A percentile compares a stretch with the other conserved stretches of the same genome.
Evolutionary conservation across 139 green algal genomes (phyloP).

Genomic region (Pleodorina starrii): DNA sequence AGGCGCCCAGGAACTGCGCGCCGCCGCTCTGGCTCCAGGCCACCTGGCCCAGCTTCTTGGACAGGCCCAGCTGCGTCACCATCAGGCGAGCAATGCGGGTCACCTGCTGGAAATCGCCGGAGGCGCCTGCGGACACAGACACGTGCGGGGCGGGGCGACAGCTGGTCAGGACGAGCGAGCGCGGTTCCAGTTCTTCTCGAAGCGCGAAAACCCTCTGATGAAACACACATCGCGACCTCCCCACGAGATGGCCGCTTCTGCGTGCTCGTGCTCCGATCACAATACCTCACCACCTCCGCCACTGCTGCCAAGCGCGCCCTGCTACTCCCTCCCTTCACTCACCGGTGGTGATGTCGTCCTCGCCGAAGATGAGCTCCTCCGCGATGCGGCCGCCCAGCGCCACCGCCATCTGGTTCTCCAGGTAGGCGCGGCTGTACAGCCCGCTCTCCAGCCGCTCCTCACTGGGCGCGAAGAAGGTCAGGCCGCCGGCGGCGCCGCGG

Average conservation of each 20-base stretch:
- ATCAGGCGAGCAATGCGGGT: slow-evolving; percentile 90
- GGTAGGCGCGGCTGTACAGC: slow-evolving; percentile 90
- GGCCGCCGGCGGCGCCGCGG: slow-evolving; percentile 92
- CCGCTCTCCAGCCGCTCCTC: slow-evolving; percentile 93
- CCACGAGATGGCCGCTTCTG: no score
- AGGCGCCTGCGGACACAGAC: slow-evolving; percentile 52
- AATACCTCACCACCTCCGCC: no score
- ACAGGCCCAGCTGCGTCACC: slow-evolving; percentile 96
- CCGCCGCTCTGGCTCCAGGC: slow-evolving; percentile 79
- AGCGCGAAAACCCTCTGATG: no score
- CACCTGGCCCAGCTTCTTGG: slow-evolving; percentile 94
- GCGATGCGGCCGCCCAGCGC: slow-evolving; percentile 95
- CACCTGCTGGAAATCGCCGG: slow-evolving; percentile 92
- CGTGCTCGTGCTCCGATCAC: no score
- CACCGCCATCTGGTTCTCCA: slow-evolving; percentile 96
- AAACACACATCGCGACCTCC: no score
- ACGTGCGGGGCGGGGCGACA: not conserved
- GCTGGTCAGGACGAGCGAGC: no score
- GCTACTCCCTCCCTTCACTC: not conserved
- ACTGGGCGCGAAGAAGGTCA: slow-evolving; percentile 95
- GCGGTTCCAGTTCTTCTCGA: no score
- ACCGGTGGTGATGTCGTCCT: slow-evolving; percentile 97
- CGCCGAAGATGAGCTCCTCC: slow-evolving; percentile 99
- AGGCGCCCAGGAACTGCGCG: slow-evolving; percentile 89
- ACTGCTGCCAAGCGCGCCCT: no score